Percentiles rank a stretch among this genome's conserved stretches.
phyloP scores from a whole-genome alignment of 2,329 filamentous ascomycete species.

The Rhynchosporium graminicola region DNA sequence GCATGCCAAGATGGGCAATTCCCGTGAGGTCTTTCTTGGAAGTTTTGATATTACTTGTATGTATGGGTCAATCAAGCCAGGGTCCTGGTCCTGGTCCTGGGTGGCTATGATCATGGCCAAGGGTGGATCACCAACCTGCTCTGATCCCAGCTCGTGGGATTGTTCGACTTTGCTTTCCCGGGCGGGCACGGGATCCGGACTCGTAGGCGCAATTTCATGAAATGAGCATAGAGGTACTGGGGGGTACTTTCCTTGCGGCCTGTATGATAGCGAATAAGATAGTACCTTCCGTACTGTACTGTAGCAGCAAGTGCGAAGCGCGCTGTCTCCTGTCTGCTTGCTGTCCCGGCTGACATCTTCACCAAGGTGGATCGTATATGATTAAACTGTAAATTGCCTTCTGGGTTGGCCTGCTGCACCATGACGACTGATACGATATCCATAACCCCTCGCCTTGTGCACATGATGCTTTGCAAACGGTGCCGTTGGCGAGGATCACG shows the following conservation, averaged over 20 bases:
- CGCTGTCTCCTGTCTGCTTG: too few relatives aligned
- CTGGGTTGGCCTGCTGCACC: slow-evolving; percentile 3
- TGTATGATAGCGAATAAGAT: too few relatives aligned
- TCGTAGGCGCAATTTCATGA: too few relatives aligned
- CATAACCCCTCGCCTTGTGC: not conserved
- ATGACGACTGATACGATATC: not conserved
- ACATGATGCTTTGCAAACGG: not conserved
- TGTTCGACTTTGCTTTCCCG: slow-evolving; percentile 4
- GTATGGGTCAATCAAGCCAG: not conserved
- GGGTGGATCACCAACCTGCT: not conserved
- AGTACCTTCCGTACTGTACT: too few relatives aligned
- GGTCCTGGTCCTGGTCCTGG: not conserved
- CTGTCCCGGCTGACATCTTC: not conserved
- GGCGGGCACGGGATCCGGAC: not conserved
- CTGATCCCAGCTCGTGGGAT: slow-evolving; percentile 2
- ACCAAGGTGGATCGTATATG: not conserved
- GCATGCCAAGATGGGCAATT: slow-evolving; percentile 12
- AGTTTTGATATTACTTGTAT: not conserved
- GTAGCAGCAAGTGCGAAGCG: too few relatives aligned
- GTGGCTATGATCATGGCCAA: slow-evolving; percentile 1
- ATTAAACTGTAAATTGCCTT: not conserved
- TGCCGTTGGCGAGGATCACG: not conserved
- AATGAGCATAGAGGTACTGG: too few relatives aligned
- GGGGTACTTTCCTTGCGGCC: too few relatives aligned
- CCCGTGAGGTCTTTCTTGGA: slow-evolving; percentile 9